Evolutionary conservation across 1,284 basidiomycete genomes (phyloP), one percentile per base, ranked within the genome.

Genomic region (Cutaneotrichosporon spelunceum): DNA sequence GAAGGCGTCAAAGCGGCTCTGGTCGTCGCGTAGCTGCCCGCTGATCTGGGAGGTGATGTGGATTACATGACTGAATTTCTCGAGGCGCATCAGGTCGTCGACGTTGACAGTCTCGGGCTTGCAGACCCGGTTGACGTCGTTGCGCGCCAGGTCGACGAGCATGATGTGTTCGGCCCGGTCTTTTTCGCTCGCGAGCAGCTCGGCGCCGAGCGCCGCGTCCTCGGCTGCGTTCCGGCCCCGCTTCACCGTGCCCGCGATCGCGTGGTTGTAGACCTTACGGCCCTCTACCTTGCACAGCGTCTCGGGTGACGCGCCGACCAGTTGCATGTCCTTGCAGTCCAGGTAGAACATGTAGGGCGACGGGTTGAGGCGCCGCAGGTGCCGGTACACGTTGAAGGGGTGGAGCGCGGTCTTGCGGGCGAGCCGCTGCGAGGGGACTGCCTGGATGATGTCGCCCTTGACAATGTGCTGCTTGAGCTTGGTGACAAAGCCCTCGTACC

Each of bases 301-400:
- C 80, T 99, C 96, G 0, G 96, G 96, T 69, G 91, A 95, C 1
- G 96, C 96, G 11, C 96, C 96, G 16, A 99, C 93, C 34, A 99
- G 83, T 78, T 98, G 93, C 11, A 93, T 78, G 61, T 91, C 91
- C 9, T 91, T 91, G 70, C 92, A 94, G 72, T 99, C 91, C 67
- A 99, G 79, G 78, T 95, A 99, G 80, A 96, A 99, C 95, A 97
- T 99, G 81, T 99, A 99, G 6, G 96, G 96, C 59, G 91, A 94
- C 0, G 96, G 96, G 75, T 99, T 99, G 65, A 98, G 85, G 70
- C 94, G 88, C 54, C 96, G 87, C 50, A 99, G 83, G 62, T 93
- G 90, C 26, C 96, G 85, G 78, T 94, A 97, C 14, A 89, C 92
- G 81, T 99, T 99, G 83, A 99, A 99, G 0, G 96, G 94, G 78